These are phyloP conservation scores for Aspergillus sparsus DNA, from an alignment of 495 filamentous ascomycete species.

Conservation along the genomic window DNA sequence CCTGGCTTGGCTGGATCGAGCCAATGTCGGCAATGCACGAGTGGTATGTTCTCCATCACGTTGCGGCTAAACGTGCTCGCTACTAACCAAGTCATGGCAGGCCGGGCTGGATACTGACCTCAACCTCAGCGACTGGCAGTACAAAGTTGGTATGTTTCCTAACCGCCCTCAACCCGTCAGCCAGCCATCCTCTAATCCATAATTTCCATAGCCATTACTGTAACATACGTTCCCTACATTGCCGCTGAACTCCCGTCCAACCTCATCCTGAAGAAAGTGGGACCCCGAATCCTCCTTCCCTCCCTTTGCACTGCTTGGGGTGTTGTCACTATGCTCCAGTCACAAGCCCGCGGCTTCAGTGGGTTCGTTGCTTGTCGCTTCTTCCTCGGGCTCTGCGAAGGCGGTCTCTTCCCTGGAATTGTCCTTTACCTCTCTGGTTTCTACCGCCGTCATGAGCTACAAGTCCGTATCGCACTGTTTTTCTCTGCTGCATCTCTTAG, in stretches of 20 bases:
- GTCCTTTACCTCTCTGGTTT: conserved; percentile 21
- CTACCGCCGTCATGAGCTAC: conserved; percentile 18
- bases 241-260: conserved; percentile 20
- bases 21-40: conserved; percentile 19
- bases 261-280: conserved; percentile 19
- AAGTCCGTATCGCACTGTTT: conserved; percentile 20
- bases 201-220: conserved; percentile 15
- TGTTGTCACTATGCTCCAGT: conserved; percentile 17
- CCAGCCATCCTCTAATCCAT: neutral
- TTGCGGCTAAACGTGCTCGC: neutral
- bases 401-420: conserved; percentile 15
- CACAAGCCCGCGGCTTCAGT: conserved; percentile 11
- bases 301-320: conserved; percentile 19
- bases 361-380: conserved; percentile 17
- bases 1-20: conserved; percentile 20
- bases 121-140: conserved; percentile 15
- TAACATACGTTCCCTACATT: conserved; percentile 20
- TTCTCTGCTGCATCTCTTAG: conserved; percentile 19
- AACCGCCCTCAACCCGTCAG: neutral
- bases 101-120: conserved; percentile 18
- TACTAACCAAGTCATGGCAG: conserved; percentile 1
- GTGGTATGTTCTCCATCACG: conserved; percentile 6
- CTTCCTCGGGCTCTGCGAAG: conserved; percentile 17
- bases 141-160: conserved; percentile 12
- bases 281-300: conserved; percentile 16